Evolutionary conservation across 2,329 filamentous ascomycete genomes (phyloP).

Genomic region (Pestalotiopsis sp.): DNA sequence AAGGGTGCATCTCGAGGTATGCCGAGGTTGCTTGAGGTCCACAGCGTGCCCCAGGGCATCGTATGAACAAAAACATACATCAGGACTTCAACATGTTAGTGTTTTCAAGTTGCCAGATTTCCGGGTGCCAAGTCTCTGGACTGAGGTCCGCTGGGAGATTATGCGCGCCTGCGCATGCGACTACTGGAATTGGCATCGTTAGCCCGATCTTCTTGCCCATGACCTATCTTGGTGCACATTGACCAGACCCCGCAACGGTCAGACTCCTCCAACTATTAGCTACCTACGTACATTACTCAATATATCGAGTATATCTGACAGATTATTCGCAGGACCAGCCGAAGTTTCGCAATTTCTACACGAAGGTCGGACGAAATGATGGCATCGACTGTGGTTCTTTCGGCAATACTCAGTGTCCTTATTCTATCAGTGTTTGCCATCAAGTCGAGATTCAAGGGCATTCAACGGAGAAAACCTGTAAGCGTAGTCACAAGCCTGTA

Average conservation of each 20-base stretch:
- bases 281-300: background rate
- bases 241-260: background rate
- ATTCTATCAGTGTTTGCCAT: background rate
- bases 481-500: background rate
- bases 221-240: background rate
- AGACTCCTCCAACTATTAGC: background rate
- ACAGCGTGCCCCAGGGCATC: no score
- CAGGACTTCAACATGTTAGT: no score
- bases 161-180: background rate
- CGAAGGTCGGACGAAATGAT: background rate
- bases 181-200: background rate
- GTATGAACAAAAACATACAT: no score
- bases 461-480: background rate
- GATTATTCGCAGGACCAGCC: background rate
- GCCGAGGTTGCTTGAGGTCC: no score
- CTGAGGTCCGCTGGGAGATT: background rate
- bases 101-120: no score
- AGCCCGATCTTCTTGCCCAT: background rate
- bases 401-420: background rate
- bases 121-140: no score
- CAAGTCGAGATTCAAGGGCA: background rate
- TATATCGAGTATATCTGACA: background rate
- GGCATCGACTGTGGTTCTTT: background rate
- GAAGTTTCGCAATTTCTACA: background rate
- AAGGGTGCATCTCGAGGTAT: no score